These are phyloP conservation scores for Penicillium roqueforti DNA, from an alignment of 495 filamentous ascomycete genomes.

Conservation along the genomic window DNA sequence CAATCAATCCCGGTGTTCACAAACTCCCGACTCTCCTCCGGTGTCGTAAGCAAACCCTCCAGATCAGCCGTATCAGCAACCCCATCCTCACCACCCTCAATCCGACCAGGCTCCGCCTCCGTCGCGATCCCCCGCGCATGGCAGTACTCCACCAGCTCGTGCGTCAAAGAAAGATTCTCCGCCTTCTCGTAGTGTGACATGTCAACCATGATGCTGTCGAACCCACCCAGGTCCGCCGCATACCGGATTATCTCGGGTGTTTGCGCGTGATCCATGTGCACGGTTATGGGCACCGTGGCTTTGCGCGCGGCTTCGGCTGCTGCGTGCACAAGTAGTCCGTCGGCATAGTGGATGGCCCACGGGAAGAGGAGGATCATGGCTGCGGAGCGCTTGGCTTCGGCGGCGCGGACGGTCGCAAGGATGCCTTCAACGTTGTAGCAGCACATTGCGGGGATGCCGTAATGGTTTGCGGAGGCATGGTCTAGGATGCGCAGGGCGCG, in stretches of 20 bases:
- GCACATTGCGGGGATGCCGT: conserved; percentile 73
- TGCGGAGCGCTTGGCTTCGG: conserved; percentile 67
- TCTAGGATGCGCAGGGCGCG: conserved; percentile 65
- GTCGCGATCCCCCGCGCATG: conserved; percentile 71
- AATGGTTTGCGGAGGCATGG: conserved; percentile 59
- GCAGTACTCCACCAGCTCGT: conserved; percentile 66
- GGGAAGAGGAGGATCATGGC: conserved; percentile 85
- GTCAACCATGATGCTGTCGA: conserved; percentile 81
- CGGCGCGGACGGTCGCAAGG: conserved; percentile 72
- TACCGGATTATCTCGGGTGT: conserved; percentile 64
- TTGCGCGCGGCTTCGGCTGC: conserved; percentile 58
- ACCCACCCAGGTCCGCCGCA: conserved; percentile 61
- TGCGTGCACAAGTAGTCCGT: conserved; percentile 58
- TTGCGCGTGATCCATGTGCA: conserved; percentile 77
- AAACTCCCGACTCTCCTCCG: conserved; percentile 72
- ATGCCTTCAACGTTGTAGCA: conserved; percentile 86
- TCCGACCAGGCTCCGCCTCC: conserved; percentile 77
- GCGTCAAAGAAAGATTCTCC: conserved; percentile 69
- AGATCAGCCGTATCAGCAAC: conserved; percentile 71
- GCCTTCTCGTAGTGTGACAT: conserved; percentile 81
- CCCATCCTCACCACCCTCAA: conserved; percentile 82
- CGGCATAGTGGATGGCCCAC: conserved; percentile 73
- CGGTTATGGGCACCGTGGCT: conserved; percentile 64
- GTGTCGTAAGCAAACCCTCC: conserved; percentile 70
- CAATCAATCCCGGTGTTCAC: conserved; percentile 76